Percentiles rank a stretch among this genome's conserved stretches.
phyloP scores from a whole-genome alignment of 2,329 filamentous ascomycete species.

The Ceratocystis diversiconidia region DNA sequence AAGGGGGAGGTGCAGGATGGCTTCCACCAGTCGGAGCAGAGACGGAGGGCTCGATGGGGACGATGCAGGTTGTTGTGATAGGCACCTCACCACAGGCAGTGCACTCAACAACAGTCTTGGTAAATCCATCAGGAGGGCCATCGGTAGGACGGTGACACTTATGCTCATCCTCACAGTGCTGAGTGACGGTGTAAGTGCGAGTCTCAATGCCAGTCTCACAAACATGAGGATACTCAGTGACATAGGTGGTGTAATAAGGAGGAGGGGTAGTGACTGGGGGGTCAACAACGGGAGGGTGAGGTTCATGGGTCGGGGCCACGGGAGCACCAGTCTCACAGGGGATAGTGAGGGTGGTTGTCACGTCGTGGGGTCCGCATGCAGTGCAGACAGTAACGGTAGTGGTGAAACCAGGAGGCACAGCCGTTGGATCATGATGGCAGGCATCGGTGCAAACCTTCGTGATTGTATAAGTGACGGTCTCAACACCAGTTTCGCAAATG shows the following conservation, averaged over 20 bases:
- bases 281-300: background rate
- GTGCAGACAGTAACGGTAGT: constrained; percentile 12
- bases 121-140: constrained; percentile 17
- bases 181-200: constrained; percentile 18
- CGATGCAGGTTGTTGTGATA: constrained; percentile 7
- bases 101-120: constrained; percentile 14
- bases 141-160: constrained; percentile 14
- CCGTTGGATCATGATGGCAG: constrained; percentile 7
- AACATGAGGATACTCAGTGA: constrained; percentile 13
- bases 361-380: background rate
- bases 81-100: constrained; percentile 8
- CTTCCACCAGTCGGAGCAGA: background rate
- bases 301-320: background rate
- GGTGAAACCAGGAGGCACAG: constrained; percentile 17
- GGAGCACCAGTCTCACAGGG: constrained; percentile 9
- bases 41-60: background rate
- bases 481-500: constrained; percentile 14
- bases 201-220: constrained; percentile 17
- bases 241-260: constrained; percentile 12
- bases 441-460: constrained; percentile 16
- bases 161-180: constrained; percentile 11
- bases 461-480: constrained; percentile 17
- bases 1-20: background rate
- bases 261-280: background rate
- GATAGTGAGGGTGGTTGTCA: constrained; percentile 12